phyloP scores from a whole-genome alignment of 805 yeast genomes.

The Saccharomycopsis sp. region DNA sequence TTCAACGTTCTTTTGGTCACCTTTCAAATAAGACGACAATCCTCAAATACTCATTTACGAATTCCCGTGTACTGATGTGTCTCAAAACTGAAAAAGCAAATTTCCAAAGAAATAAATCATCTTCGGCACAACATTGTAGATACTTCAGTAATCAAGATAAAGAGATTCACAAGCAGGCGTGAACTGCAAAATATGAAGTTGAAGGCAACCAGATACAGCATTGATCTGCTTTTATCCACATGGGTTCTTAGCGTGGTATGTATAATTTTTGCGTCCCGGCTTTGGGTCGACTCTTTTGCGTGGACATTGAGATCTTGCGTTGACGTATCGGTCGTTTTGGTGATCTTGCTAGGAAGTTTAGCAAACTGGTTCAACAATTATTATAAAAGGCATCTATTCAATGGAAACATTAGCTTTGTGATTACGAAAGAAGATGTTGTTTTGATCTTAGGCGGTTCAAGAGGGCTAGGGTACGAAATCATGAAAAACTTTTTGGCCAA shows the following conservation, averaged over 20 bases:
- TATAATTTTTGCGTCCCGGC: neutral
- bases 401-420: neutral
- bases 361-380: neutral
- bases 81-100: neutral
- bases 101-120: neutral
- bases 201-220: neutral
- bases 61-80: too few species aligned
- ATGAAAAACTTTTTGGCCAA: slow-evolving; percentile 24
- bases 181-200: neutral
- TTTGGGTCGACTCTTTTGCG: neutral
- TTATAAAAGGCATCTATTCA: neutral
- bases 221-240: neutral
- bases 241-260: neutral
- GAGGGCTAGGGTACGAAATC: slow-evolving; percentile 37
- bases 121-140: too few species aligned
- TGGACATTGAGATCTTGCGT: neutral
- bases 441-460: slow-evolving; percentile 39
- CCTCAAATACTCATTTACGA: too few species aligned
- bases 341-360: neutral
- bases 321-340: neutral
- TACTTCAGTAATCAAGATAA: too few species aligned
- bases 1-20: too few species aligned
- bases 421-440: slow-evolving; percentile 10
- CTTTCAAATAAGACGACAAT: too few species aligned
- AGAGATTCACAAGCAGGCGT: too few species aligned